Evolutionary conservation across 768 basidiomycete genomes (phyloP).

Genomic region (Rhizopogon roseolus): DNA sequence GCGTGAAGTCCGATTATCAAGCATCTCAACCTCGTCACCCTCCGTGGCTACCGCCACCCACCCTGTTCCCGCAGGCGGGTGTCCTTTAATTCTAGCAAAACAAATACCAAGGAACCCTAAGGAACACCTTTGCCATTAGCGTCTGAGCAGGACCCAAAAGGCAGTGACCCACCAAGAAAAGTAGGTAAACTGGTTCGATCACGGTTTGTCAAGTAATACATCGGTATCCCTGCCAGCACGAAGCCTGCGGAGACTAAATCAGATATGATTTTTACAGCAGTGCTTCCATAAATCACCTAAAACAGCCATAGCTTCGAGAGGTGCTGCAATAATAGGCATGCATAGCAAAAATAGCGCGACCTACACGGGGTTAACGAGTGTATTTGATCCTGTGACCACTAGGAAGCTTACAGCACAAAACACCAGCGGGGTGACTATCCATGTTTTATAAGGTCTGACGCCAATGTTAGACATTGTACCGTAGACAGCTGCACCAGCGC

Average conservation of each 20-base stretch:
- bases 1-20: slow-evolving; percentile 25
- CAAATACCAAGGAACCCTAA: slow-evolving; percentile 39
- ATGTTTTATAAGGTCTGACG: slow-evolving; percentile 86
- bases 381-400: neutral
- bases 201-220: slow-evolving; percentile 75
- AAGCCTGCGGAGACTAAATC: slow-evolving; percentile 46
- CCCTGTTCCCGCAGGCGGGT: slow-evolving; percentile 51
- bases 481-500: slow-evolving; percentile 3
- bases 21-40: slow-evolving; percentile 66
- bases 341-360: slow-evolving; percentile 86
- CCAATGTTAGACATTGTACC: neutral
- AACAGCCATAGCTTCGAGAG: slow-evolving; percentile 81
- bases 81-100: slow-evolving; percentile 45
- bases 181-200: slow-evolving; percentile 31
- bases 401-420: slow-evolving; percentile 68
- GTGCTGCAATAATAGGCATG: slow-evolving; percentile 94
- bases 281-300: slow-evolving; percentile 49
- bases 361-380: slow-evolving; percentile 29
- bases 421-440: slow-evolving; percentile 82
- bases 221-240: slow-evolving; percentile 71
- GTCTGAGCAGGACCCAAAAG: neutral
- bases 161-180: slow-evolving; percentile 30
- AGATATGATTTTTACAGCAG: neutral
- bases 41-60: slow-evolving; percentile 78
- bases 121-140: neutral